phyloP scores from a whole-genome alignment of 352 stramenopile genomes.

The Pythium biforme region DNA sequence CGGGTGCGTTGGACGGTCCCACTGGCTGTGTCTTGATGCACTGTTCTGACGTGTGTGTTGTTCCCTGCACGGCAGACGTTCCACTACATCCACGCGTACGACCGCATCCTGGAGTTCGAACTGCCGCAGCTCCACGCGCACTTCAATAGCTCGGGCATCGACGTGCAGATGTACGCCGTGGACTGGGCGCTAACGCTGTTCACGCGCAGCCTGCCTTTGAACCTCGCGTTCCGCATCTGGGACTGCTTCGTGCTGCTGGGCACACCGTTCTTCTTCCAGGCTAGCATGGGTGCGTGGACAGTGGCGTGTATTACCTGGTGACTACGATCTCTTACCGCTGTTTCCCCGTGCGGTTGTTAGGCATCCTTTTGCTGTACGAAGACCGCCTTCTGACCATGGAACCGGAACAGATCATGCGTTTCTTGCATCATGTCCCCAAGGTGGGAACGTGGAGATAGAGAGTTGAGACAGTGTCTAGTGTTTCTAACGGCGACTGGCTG shows the following conservation, averaged over 20 bases:
- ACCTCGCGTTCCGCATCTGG: conserved; percentile 76
- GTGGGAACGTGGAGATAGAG: conserved; percentile 14
- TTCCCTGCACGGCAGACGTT: conserved; percentile 59
- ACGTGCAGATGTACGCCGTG: conserved; percentile 85
- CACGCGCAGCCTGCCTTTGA: conserved; percentile 67
- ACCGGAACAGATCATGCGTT: conserved; percentile 70
- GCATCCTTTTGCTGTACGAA: conserved; percentile 70
- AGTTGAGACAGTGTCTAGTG: neutral
- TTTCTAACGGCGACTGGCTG: neutral
- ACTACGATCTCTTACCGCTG: neutral
- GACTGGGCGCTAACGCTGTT: conserved; percentile 86
- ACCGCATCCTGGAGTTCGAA: conserved; percentile 80
- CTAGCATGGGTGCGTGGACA: conserved; percentile 72
- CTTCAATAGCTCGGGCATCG: conserved; percentile 73
- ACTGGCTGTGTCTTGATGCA: neutral
- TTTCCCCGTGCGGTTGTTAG: conserved; percentile 24
- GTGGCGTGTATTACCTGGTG: neutral
- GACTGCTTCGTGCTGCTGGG: conserved; percentile 81
- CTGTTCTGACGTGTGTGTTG: neutral
- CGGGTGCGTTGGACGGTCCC: conserved; percentile 41
- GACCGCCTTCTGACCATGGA: conserved; percentile 70
- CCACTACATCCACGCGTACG: conserved; percentile 78
- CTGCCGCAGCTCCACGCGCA: conserved; percentile 58
- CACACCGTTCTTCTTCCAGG: conserved; percentile 86
- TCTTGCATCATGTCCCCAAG: conserved; percentile 78